phyloP scores from a whole-genome alignment of 345 rosid genomes.

The Brassica incana region DNA sequence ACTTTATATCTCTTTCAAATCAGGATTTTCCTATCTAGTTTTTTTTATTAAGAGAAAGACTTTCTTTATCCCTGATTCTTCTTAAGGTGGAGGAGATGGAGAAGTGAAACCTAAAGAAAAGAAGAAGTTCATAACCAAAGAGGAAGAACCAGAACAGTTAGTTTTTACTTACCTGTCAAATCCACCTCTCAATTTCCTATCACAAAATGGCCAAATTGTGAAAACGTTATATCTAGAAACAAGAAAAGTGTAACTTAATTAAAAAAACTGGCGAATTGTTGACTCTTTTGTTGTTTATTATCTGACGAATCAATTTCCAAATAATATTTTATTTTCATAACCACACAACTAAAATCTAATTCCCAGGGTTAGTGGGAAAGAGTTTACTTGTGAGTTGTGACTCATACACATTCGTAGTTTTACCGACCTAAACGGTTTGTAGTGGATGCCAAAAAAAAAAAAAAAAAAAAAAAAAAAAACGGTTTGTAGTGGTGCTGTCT shows the following conservation, averaged over 20 bases:
- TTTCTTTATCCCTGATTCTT: constrained; percentile 10
- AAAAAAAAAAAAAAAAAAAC: not conserved
- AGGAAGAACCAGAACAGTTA: constrained; percentile 85
- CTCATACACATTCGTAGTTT: not conserved
- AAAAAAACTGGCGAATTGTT: not conserved
- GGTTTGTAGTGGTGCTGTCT: not conserved
- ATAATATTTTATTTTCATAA: not conserved
- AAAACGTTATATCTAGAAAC: not conserved
- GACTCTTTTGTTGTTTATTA: not conserved
- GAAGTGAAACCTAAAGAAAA: constrained; percentile 70
- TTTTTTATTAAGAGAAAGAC: not conserved
- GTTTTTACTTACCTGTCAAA: constrained; percentile 1
- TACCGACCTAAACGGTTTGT: too few species aligned
- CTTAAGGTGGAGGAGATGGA: constrained; percentile 64
- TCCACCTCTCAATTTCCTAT: not conserved
- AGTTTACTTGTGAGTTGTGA: not conserved
- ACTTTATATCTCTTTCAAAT: not conserved
- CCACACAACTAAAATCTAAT: not conserved
- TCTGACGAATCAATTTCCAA: not conserved
- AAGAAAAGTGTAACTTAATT: not conserved
- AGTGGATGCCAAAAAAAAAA: too few species aligned
- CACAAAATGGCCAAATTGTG: not conserved
- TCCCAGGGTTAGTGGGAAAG: not conserved
- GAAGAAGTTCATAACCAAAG: constrained; percentile 85
- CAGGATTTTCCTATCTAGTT: not conserved